Base-by-base conservation (phyloP, 1,284 basidiomycete species). In the Moesziomyces aphidis region DNA sequence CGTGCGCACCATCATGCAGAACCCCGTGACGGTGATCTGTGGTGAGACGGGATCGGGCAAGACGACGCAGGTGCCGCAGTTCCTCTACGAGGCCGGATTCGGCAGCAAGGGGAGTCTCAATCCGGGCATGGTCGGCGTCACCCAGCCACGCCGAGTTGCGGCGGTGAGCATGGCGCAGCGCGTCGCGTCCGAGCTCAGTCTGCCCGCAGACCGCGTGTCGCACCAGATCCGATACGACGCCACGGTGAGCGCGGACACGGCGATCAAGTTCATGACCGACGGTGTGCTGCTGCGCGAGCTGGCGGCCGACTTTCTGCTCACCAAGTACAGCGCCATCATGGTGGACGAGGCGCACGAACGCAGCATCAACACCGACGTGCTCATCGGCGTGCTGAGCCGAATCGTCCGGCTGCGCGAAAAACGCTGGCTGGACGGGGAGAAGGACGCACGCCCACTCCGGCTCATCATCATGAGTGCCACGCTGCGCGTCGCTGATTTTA, bases 201-300 rank as follows among this genome's bases (percentile, higher is more conserved):
- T 98, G 10, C 88, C 91, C 0, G 89, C 92, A 0, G 91, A 91
- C 1, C 87, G 89, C 22, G 93, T 99, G 3, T 95, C 96, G 0
- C 94, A 99, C 85, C 95, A 98, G 85, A 97, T 99, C 71, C 92
- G 97, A 62, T 99, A 99, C 85, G 96, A 97, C 71, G 93, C 93
- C 0, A 97, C 94, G 0, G 92, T 94, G 0, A 93, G 93, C 3
- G 88, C 93, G 0, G 88, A 90, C 24, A 99, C 97, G 0, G 90
- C 90, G 8, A 94, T 99, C 87, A 98, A 99, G 86, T 99, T 99
- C 88, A 99, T 99, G 96, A 99, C 97, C 2, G 97, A 99, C 81
- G 97, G 97, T 87, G 94, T 99, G 17, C 87, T 99, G 24, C 87
- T 99, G 13, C 91, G 97, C 61, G 97, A 99, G 85, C 88, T 99